These are phyloP conservation scores for Juglanconis sp. DNA, from an alignment of 2,329 filamentous ascomycete genomes.

Conservation along the genomic window DNA sequence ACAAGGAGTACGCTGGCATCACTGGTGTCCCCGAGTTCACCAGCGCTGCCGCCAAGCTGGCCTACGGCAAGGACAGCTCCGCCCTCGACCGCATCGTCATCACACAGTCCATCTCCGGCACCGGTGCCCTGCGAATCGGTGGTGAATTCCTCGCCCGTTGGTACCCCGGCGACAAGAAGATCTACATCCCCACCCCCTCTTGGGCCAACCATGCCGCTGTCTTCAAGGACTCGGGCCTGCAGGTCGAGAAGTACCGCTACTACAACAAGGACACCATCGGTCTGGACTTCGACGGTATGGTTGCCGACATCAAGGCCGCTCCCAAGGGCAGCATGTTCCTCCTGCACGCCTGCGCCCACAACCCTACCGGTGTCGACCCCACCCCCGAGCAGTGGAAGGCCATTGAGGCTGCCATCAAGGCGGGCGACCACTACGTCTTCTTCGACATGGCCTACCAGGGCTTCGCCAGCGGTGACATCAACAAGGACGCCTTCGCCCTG, in stretches of 20 bases:
- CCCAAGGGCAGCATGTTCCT: slow-evolving; percentile 85
- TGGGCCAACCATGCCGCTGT: slow-evolving; percentile 99
- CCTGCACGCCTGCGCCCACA: slow-evolving; percentile 96
- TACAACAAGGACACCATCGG: slow-evolving; percentile 99
- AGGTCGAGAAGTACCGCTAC: slow-evolving; percentile 95
- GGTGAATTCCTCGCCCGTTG: slow-evolving; percentile 89
- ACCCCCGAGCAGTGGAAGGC: slow-evolving; percentile 88
- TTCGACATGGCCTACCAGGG: slow-evolving; percentile 99
- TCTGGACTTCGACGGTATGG: slow-evolving; percentile 91
- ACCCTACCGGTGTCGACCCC: slow-evolving; percentile 94
- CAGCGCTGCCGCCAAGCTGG: slow-evolving; percentile 83
- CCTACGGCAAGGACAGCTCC: slow-evolving; percentile 79
- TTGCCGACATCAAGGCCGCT: slow-evolving; percentile 85
- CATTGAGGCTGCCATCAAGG: slow-evolving; percentile 84
- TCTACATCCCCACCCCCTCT: slow-evolving; percentile 93
- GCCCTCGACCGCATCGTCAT: slow-evolving; percentile 80
- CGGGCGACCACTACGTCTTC: slow-evolving; percentile 86
- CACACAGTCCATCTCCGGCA: slow-evolving; percentile 97
- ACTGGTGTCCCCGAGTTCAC: slow-evolving; percentile 94
- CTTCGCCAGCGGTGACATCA: slow-evolving; percentile 87
- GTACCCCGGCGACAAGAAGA: slow-evolving; percentile 87
- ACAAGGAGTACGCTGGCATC: slow-evolving; percentile 98
- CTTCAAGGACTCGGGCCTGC: slow-evolving; percentile 87
- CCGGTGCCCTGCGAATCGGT: slow-evolving; percentile 90
- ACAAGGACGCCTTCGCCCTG: slow-evolving; percentile 90